Base-by-base conservation (phyloP, 2,329 filamentous ascomycete species). In the Pseudomassariella vexata region DNA sequence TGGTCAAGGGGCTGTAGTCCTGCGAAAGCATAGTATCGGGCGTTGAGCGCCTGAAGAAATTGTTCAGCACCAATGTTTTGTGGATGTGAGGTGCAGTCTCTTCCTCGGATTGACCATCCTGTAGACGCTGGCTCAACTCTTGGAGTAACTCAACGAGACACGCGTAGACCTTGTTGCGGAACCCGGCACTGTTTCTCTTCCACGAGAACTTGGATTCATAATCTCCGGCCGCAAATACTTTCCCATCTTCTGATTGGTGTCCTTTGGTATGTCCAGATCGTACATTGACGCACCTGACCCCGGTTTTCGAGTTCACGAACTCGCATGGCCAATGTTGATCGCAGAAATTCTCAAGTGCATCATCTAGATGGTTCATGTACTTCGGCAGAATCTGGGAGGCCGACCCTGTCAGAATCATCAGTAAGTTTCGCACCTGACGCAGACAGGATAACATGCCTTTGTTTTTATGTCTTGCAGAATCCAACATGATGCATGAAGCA, bases 401-500 rank as follows among this genome's bases (percentile, higher is more conserved):
- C 24, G 21, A 30, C 5, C 36, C 39, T 41, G 26, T 17, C 4
- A 10, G 2, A 22, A 19, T 7, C 18, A 6, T 16, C 5, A 14
- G 7, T 27, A 16, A 15, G n/a, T 16, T n/a, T 6, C 2, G 25
- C 18, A n/a, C n/a, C n/a, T n/a, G n/a, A n/a, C n/a, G n/a, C n/a
- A n/a, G 11, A 12, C 6, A 10, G n/a, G 16, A 19, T 4, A 17
- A 10, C 11, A 8, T 34, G 50, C 46, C 54, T 45, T 37, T 46
- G 18, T 42, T 52, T 18, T 44, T 48, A 31, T 60, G 10, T 26
- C 62, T 52, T 8, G 53, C 58, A 37, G 55, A 62, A 30, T 71
- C 66, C 2, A 72, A 48, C 46, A 71, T 54, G 10, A 73, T 63
- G 37, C 68, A 70, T 1, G 66, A 70, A 7, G 67, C 65, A 12